These are phyloP conservation scores for Nakaseomyces nivariensis DNA, from an alignment of 1,139 yeast species.

Conservation along the genomic window DNA sequence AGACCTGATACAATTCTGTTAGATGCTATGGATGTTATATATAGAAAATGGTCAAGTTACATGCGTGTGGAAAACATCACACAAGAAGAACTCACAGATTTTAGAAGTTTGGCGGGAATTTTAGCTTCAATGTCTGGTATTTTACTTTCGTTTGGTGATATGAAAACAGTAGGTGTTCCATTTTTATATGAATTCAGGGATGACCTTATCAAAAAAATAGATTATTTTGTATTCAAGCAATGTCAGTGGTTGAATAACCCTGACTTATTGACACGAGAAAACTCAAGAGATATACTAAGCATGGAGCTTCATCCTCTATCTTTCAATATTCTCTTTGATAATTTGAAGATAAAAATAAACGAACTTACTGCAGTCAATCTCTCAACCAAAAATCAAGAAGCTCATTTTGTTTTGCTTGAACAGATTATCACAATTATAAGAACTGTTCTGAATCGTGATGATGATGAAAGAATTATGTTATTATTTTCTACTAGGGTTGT, in stretches of 20 bases:
- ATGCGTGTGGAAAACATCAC: slow-evolving; percentile 12
- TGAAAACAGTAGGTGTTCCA: slow-evolving; percentile 27
- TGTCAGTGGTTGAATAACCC: slow-evolving; percentile 38
- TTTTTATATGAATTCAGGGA: slow-evolving; percentile 23
- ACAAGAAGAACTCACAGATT: slow-evolving; percentile 32
- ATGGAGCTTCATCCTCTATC: slow-evolving; percentile 37
- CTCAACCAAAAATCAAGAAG: slow-evolving; percentile 14
- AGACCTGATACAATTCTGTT: slow-evolving; percentile 52
- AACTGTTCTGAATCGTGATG: slow-evolving; percentile 34
- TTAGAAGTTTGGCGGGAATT: slow-evolving; percentile 53
- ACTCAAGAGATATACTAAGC: slow-evolving; percentile 39
- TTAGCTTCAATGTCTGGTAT: slow-evolving; percentile 52
- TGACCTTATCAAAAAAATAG: slow-evolving; percentile 38
- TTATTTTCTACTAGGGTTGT: slow-evolving; percentile 33
- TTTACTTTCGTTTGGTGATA: slow-evolving; percentile 33
- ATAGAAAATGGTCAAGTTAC: slow-evolving; percentile 39
- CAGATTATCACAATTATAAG: slow-evolving; percentile 35
- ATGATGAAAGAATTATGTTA: slow-evolving; percentile 30
- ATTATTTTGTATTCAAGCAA: slow-evolving; percentile 37
- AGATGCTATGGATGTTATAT: slow-evolving; percentile 53
- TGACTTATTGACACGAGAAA: slow-evolving; percentile 44
- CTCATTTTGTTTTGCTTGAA: slow-evolving; percentile 29
- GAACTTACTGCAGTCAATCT: slow-evolving; percentile 22
- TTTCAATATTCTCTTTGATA: slow-evolving; percentile 32
- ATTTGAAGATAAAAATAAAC: slow-evolving; percentile 13